Base-by-base conservation (phyloP, 441 rosid genomes). In the Bocquillonia castaneifolia region DNA sequence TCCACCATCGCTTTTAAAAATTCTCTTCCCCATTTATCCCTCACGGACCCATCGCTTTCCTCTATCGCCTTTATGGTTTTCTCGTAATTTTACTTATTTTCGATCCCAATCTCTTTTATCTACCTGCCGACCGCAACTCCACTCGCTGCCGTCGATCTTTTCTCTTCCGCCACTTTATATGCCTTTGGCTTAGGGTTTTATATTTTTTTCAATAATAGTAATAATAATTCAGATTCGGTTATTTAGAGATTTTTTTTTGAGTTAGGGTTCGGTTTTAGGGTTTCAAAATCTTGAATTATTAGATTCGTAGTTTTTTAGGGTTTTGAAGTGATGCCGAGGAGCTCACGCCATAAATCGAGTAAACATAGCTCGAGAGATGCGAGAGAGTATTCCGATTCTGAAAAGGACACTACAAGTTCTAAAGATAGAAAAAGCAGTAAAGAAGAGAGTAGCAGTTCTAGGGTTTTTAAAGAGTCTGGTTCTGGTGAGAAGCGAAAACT, bases 271-370 rank as follows among this genome's bases (percentile, higher is more conserved):
- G 25, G 18, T 10, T 9, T 31, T 39, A 50, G 69, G 76, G 50
- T 67, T 71, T 59, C 52, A 9, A 65, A 50, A 20, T 50, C 59
- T n/a, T n/a, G n/a, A n/a, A n/a, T n/a, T n/a, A n/a, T 34, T 47
- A 31, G 48, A 64, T 67, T 69, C 52, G 52, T 2, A 54, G 64
- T 72, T 68, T 37, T 63, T n/a, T n/a, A 67, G 52, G 59, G 29
- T 70, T 64, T 28, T 10, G 3, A 47, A 67, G 82, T 55, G 88
- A 92, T 95, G 99, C 87, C 97, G 71, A 77, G 88, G 75, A 86
- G 96, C 80, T 86, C 98, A 37, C 84, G 98, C 77, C 98, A 92
- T 81, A 94, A 89, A 84, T 90, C 98, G 72, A 88, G 97, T 80
- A 94, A 88, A 82, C 93, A 87, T 73, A 83, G 91, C 52, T 80